Evolutionary conservation across 208 protist genomes (phyloP).

Genomic region (Crithidia sp.): DNA sequence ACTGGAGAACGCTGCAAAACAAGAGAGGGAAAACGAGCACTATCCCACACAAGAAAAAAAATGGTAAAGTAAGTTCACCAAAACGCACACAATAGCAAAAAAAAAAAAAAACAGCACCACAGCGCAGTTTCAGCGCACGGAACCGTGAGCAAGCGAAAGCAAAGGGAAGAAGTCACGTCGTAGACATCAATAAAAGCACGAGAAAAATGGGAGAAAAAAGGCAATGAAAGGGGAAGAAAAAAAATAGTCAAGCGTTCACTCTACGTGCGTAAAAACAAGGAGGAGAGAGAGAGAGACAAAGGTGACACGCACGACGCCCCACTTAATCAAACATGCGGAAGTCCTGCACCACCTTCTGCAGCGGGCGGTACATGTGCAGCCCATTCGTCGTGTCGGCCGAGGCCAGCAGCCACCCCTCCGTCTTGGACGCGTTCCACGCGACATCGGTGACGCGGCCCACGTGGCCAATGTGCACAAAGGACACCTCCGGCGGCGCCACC

Average conservation of each 20-base stretch:
- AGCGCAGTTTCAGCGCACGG: too few relatives aligned
- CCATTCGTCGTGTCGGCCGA: constrained; percentile 96
- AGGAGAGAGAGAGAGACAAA: constrained; percentile 1
- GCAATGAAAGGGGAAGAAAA: not conserved
- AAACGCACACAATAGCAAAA: too few relatives aligned
- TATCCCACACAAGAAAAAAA: too few relatives aligned
- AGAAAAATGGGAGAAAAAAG: too few relatives aligned
- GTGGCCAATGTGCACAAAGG: constrained; percentile 97
- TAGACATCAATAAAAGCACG: too few relatives aligned
- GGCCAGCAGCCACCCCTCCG: constrained; percentile 93
- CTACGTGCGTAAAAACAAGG: not conserved
- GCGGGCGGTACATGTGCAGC: constrained; percentile 88
- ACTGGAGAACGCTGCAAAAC: too few relatives aligned
- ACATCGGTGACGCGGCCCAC: constrained; percentile 94
- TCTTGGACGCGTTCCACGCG: constrained; percentile 81
- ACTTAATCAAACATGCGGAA: constrained; percentile 31
- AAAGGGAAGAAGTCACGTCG: too few relatives aligned
- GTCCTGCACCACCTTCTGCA: constrained; percentile 44
- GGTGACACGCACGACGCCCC: not conserved
- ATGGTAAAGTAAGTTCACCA: too few relatives aligned
- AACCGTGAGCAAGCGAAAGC: too few relatives aligned
- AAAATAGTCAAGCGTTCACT: not conserved
- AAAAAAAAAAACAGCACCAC: too few relatives aligned
- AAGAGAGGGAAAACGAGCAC: too few relatives aligned
- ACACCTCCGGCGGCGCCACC: constrained; percentile 66